Percentiles rank a stretch among this genome's conserved stretches.
phyloP scores from a whole-genome alignment of 2,329 filamentous ascomycete species.

The Shiraia sp. region DNA sequence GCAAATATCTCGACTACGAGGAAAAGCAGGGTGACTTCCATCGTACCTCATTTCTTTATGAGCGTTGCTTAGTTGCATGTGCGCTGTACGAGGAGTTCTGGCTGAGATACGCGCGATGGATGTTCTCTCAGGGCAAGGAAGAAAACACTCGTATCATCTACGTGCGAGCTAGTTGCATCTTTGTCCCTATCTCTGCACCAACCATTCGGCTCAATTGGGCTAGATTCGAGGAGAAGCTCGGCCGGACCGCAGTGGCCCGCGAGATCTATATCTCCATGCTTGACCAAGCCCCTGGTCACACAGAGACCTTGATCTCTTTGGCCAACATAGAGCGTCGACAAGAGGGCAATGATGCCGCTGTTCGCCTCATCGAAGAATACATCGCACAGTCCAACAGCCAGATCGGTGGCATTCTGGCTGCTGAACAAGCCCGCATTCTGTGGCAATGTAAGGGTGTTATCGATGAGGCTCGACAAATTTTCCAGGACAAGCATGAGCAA shows the following conservation, averaged over 20 bases:
- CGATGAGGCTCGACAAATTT: constrained; percentile 81
- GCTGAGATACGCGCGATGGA: constrained; percentile 96
- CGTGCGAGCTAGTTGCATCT: constrained; percentile 80
- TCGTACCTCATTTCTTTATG: constrained; percentile 82
- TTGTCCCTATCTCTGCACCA: constrained; percentile 83
- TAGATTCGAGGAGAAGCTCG: constrained; percentile 88
- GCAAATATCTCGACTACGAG: constrained; percentile 95
- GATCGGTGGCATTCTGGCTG: constrained; percentile 83
- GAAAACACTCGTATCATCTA: constrained; percentile 94
- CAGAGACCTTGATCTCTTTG: constrained; percentile 86
- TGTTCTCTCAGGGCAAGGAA: constrained; percentile 73
- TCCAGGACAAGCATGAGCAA: constrained; percentile 78
- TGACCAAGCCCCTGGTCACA: constrained; percentile 73
- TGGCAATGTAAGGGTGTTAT: constrained; percentile 85
- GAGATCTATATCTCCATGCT: constrained; percentile 86
- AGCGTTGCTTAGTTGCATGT: constrained; percentile 88
- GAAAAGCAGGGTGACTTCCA: constrained; percentile 78
- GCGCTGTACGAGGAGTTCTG: constrained; percentile 98
- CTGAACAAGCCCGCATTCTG: constrained; percentile 82
- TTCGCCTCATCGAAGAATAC: constrained; percentile 79
- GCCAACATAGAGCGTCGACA: constrained; percentile 86
- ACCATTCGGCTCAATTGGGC: constrained; percentile 88
- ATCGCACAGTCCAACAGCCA: constrained; percentile 74
- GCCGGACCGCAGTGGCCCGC: constrained; percentile 74
- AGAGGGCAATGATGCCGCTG: constrained; percentile 79